Percentiles rank a stretch among this genome's conserved stretches.
phyloP scores from a whole-genome alignment of 306 rosid species.

The Medicago arabica region DNA sequence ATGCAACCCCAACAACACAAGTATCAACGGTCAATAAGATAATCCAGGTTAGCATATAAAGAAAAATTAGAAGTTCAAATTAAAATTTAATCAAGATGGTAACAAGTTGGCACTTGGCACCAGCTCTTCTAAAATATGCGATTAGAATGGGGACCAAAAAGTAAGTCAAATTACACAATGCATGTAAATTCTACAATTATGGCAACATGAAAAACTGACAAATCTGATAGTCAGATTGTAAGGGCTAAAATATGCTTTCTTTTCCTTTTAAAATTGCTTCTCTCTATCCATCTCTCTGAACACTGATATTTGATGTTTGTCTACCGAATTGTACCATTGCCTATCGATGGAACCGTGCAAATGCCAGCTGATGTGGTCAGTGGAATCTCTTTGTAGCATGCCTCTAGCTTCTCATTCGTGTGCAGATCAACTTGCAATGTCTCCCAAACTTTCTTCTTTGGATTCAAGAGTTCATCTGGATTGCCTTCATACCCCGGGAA shows the following conservation, averaged over 20 bases:
- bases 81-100: not conserved
- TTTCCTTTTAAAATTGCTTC: not conserved
- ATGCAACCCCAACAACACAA: too few species aligned
- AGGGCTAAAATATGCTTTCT: not conserved
- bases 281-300: not conserved
- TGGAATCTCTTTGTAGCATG: conserved; percentile 78
- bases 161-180: conserved; percentile 16
- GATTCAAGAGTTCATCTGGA: conserved; percentile 81
- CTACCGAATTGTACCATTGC: conserved; percentile 70
- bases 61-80: not conserved
- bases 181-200: conserved; percentile 12
- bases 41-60: not conserved
- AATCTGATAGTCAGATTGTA: not conserved
- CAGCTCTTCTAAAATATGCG: conserved; percentile 13
- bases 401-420: conserved; percentile 58
- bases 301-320: conserved; percentile 25
- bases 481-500: conserved; percentile 74
- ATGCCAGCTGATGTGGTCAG: conserved; percentile 83
- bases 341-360: conserved; percentile 78
- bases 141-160: conserved; percentile 5
- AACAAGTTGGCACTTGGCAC: conserved; percentile 28
- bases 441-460: conserved; percentile 95
- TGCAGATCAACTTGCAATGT: conserved; percentile 85
- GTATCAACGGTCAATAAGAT: too few species aligned
- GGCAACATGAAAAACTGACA: conserved; percentile 29